Percentiles rank a stretch among this genome's conserved stretches.
Conservation (phyloP, 805 yeast genomes). For the Pichia californica region DNA sequence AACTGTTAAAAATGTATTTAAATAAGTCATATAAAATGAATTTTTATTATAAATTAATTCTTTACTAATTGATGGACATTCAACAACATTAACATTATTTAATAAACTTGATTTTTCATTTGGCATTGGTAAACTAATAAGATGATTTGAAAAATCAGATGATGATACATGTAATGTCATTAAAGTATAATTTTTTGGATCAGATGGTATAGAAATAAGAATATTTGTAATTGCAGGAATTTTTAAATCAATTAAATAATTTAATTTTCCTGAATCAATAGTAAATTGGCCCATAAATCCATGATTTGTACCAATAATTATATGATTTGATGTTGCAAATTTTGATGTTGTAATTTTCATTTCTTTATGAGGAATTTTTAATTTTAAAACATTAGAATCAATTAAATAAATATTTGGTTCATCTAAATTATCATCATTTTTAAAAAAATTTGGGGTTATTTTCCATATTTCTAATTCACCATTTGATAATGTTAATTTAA, state of each 20-base stretch:
- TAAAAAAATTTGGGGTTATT: constrained; percentile 14
- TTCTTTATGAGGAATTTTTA: constrained; percentile 14
- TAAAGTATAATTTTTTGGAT: constrained; percentile 6
- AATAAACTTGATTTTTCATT: background rate
- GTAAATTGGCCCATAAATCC: constrained; percentile 27
- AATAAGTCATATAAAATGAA: background rate
- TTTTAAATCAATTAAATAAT: constrained; percentile 20
- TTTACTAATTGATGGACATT: background rate
- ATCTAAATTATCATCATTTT: background rate
- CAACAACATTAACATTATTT: constrained; percentile 1
- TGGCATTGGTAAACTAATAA: constrained; percentile 6
- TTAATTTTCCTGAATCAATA: constrained; percentile 14
- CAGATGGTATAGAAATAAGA: background rate
- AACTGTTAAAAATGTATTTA: constrained; percentile 2
- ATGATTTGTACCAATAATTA: constrained; percentile 22
- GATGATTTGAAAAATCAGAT: constrained; percentile 14
- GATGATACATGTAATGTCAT: constrained; percentile 16
- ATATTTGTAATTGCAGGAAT: constrained; percentile 19
- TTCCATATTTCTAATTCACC: constrained; percentile 23
- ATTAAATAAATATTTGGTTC: background rate
- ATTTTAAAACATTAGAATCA: constrained; percentile 6
- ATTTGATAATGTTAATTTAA: constrained; percentile 25
- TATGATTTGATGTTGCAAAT: constrained; percentile 23
- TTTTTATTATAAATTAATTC: constrained; percentile 6
- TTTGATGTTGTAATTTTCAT: constrained; percentile 18